Conservation (phyloP, 108 stramenopile species). For the Nitzschia sp. region DNA sequence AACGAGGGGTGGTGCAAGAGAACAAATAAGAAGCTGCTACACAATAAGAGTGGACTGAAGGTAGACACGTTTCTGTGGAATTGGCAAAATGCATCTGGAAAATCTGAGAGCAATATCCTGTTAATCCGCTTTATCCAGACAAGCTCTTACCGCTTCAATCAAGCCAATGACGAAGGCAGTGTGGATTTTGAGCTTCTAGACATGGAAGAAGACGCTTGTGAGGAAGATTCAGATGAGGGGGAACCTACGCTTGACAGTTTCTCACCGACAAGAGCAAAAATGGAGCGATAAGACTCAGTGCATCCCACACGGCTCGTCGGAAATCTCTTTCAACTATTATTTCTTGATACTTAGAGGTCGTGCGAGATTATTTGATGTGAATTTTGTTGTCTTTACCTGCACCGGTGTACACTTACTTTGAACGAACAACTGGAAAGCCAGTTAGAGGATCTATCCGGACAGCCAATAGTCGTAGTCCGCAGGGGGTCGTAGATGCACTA, state of each 20-base stretch:
- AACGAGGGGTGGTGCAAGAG: slow-evolving; percentile 27
- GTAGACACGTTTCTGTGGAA: slow-evolving; percentile 42
- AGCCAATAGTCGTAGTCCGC: too few species aligned
- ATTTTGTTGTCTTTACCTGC: too few species aligned
- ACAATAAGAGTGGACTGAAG: slow-evolving; percentile 23
- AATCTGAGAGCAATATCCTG: slow-evolving; percentile 34
- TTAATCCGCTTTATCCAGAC: slow-evolving; percentile 42
- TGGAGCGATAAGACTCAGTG: slow-evolving; percentile 1
- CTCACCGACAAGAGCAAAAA: background rate
- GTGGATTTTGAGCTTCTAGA: slow-evolving; percentile 21
- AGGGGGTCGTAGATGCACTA: too few species aligned
- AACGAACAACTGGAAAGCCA: too few species aligned
- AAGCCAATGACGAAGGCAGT: slow-evolving; percentile 20
- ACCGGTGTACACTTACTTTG: too few species aligned
- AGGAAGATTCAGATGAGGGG: background rate
- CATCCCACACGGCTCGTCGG: too few species aligned
- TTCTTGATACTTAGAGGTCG: too few species aligned
- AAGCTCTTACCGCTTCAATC: slow-evolving; percentile 17
- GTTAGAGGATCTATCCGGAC: too few species aligned
- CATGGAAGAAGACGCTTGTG: background rate
- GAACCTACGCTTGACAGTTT: background rate
- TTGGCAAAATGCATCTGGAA: slow-evolving; percentile 41
- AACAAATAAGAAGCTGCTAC: slow-evolving; percentile 21
- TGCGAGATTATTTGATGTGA: too few species aligned
- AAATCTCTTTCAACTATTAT: too few species aligned